Conservation (phyloP, 805 yeast genomes). For the Schwanniomyces sp. region DNA sequence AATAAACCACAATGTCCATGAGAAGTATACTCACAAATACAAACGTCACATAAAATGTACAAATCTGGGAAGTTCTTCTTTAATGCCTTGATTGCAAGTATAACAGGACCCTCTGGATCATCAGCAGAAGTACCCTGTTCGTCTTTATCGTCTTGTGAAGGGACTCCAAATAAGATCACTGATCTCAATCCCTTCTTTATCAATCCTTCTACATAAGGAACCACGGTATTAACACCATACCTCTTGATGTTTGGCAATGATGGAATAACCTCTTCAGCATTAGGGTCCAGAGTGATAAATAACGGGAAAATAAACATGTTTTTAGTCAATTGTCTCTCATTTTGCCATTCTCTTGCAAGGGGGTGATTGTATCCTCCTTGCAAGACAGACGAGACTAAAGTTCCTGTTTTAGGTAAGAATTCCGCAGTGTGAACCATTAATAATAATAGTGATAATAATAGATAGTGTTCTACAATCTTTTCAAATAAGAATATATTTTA, state of each 20-base stretch:
- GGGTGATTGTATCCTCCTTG: slow-evolving; percentile 97
- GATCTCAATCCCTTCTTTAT: slow-evolving; percentile 80
- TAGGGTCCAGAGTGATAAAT: slow-evolving; percentile 76
- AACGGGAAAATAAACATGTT: slow-evolving; percentile 92
- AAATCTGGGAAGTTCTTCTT: slow-evolving; percentile 71
- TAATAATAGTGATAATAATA: background rate
- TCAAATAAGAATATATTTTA: background rate
- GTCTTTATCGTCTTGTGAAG: slow-evolving; percentile 76
- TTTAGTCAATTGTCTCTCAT: slow-evolving; percentile 77
- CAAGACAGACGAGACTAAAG: slow-evolving; percentile 70
- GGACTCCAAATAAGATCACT: slow-evolving; percentile 92
- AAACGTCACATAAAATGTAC: slow-evolving; percentile 90
- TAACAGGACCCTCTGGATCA: slow-evolving; percentile 95
- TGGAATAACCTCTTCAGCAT: slow-evolving; percentile 72
- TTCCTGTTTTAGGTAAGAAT: slow-evolving; percentile 56
- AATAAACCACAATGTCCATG: slow-evolving; percentile 98
- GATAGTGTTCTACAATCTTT: background rate
- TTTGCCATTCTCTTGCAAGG: slow-evolving; percentile 86
- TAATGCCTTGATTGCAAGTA: slow-evolving; percentile 68
- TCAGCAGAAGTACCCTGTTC: slow-evolving; percentile 86
- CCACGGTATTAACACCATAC: slow-evolving; percentile 76
- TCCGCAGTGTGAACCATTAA: slow-evolving; percentile 67
- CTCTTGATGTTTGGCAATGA: slow-evolving; percentile 88
- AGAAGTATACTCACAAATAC: slow-evolving; percentile 92
- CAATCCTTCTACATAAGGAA: slow-evolving; percentile 67